A percentile compares a stretch with the other conserved stretches of the same genome.
Evolutionary conservation across 2,329 filamentous ascomycete genomes (phyloP).

Genomic region (Cladorrhinum sp.): DNA sequence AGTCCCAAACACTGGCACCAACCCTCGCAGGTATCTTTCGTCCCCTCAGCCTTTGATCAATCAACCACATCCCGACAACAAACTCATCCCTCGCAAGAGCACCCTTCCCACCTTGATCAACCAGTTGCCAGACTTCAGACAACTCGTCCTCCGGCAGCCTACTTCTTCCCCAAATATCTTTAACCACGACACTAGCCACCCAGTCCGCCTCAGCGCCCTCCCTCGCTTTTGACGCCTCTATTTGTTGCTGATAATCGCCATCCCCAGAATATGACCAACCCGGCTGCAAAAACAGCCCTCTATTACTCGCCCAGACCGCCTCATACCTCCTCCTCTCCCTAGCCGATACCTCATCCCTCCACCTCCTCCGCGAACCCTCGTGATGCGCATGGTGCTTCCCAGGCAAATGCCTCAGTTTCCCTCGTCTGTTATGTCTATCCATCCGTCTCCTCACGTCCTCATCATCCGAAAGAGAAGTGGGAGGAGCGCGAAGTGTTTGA

Average conservation of each 20-base stretch:
- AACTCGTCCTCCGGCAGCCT: constrained; percentile 66
- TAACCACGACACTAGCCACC: constrained; percentile 65
- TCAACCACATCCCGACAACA: constrained; percentile 78
- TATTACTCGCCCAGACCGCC: constrained; percentile 80
- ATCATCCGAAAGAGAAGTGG: constrained; percentile 47
- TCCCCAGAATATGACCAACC: constrained; percentile 11
- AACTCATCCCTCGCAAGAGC: constrained; percentile 67
- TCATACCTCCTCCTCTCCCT: constrained; percentile 78
- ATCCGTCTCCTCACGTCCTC: constrained; percentile 50
- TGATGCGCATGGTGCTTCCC: constrained; percentile 65
- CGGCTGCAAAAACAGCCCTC: constrained; percentile 49
- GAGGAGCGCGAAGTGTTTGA: constrained; percentile 61
- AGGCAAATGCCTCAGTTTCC: constrained; percentile 40
- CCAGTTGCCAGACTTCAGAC: constrained; percentile 73
- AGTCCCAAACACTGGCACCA: constrained; percentile 72
- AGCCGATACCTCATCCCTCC: constrained; percentile 71
- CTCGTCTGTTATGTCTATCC: constrained; percentile 37
- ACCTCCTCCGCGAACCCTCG: constrained; percentile 70
- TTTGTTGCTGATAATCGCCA: background rate
- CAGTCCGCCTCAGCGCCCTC: constrained; percentile 39
- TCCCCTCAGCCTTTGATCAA: constrained; percentile 77
- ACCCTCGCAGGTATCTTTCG: constrained; percentile 72
- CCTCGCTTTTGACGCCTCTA: constrained; percentile 10
- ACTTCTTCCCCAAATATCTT: constrained; percentile 73
- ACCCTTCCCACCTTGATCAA: constrained; percentile 56